A percentile compares a stretch with the other conserved stretches of the same genome.
Conservation (phyloP, 1,139 yeast species). For the Scheffersomyces lignicola region DNA sequence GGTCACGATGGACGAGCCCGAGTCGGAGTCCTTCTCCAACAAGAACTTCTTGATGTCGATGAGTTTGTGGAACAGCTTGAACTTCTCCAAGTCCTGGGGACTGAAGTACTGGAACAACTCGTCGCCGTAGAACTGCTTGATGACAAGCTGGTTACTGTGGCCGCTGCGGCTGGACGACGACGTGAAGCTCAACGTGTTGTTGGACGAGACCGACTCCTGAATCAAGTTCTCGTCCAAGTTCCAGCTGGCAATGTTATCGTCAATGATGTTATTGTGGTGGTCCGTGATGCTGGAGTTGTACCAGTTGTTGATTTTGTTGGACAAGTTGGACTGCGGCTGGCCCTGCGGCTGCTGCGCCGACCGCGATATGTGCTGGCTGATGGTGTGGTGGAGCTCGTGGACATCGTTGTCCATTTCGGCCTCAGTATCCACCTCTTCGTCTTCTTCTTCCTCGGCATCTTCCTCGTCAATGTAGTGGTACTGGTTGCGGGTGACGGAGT, state of each 20-base stretch:
- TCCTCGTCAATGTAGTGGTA: slow-evolving; percentile 13
- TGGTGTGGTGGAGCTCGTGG: background rate
- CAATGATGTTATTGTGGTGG: slow-evolving; percentile 19
- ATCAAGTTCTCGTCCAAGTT: slow-evolving; percentile 35
- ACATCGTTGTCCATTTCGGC: slow-evolving; percentile 6
- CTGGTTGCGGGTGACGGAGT: slow-evolving; percentile 10
- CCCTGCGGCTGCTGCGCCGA: background rate
- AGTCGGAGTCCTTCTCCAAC: slow-evolving; percentile 9
- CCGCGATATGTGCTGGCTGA: background rate
- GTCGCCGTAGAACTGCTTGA: slow-evolving; percentile 35
- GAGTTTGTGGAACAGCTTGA: slow-evolving; percentile 24
- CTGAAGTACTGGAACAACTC: slow-evolving; percentile 28
- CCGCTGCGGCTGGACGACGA: background rate
- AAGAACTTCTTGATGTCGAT: slow-evolving; percentile 17
- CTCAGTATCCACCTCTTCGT: slow-evolving; percentile 15
- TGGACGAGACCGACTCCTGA: slow-evolving; percentile 2
- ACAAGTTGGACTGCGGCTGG: slow-evolving; percentile 12
- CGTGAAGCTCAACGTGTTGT: background rate
- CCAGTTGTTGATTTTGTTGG: slow-evolving; percentile 27
- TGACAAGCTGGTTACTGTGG: slow-evolving; percentile 15
- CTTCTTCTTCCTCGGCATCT: slow-evolving; percentile 9
- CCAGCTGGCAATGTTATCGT: slow-evolving; percentile 49
- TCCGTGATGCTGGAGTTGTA: slow-evolving; percentile 13
- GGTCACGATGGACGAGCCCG: slow-evolving; percentile 10
- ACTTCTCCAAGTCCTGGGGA: slow-evolving; percentile 27